Base-by-base conservation (phyloP, 345 rosid species). In the Viola odorata region DNA sequence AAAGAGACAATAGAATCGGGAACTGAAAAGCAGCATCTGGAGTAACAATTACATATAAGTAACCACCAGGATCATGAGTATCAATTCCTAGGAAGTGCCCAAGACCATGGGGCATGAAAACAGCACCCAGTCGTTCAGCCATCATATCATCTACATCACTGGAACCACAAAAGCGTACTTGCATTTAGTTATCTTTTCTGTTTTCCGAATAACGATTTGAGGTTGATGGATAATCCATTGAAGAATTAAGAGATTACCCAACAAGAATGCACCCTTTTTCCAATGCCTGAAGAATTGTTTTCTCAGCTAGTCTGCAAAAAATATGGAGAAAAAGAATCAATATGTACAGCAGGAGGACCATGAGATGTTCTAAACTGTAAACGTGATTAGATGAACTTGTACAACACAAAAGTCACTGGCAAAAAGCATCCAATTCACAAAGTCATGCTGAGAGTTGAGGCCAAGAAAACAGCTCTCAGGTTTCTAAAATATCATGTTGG, bases 51-150 rank as follows among this genome's bases (percentile, higher is more conserved):
- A 87, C 98, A 91, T 80, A 75, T 0, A 78, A 76, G 65, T 82
- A 91, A 77, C 96, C 96, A 41, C 98, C 96, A 5, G 92, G 86
- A 74, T 91, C 98, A 65, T 89, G 96, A 65, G 98, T 89, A 75
- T 91, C 98, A 38, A 91, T 81, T 55, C 98, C 98, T 78, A 91
- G 65, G 57, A 91, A 73, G 76, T 91, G 96, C 63, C 98, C 98
- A 67, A 89, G 79, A 63, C 96, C 98, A 79, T 89, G 96, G 67
- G 98, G 92, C 98, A 91, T 89, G 82, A 89, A 91, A 32, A 80
- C 82, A 67, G 98, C 95, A 48, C 95, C 98, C 52, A 89, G 50
- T 39, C 84, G 81, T 60, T 80, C 89, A 63, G 64, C 58, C 95
- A 91, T 82, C 98, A 91, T 91, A 62, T 87, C 88, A 11, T 79